These are phyloP conservation scores for Babesia gibsoni DNA, from an alignment of 169 alveolate genomes.

Conservation along the genomic window DNA sequence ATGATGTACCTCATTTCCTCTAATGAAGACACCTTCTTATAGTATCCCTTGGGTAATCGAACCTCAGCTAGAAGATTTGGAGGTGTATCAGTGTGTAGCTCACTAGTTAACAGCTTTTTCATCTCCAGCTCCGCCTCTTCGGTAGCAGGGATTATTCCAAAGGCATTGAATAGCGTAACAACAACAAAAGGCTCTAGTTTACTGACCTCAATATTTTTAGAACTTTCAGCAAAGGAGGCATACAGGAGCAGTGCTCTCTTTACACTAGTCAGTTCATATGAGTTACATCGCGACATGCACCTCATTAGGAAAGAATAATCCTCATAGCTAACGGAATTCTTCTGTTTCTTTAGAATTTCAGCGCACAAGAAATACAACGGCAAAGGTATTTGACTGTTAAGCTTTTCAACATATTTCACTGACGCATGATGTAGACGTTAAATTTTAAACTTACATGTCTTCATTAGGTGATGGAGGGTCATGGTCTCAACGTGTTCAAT, in stretches of 20 bases:
- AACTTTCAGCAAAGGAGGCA: background rate
- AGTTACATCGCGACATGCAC: conserved; percentile 17
- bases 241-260: conserved; percentile 2
- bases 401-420: conserved; percentile 1
- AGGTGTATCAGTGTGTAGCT: no score
- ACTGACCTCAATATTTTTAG: background rate
- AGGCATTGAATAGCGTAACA: background rate
- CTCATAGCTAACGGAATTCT: background rate
- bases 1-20: background rate
- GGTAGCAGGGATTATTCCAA: conserved; percentile 1
- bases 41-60: conserved; percentile 1
- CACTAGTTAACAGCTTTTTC: no score
- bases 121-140: background rate
- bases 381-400: background rate
- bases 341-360: background rate
- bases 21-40: background rate
- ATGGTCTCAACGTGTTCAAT: background rate
- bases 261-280: background rate
- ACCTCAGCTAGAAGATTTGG: no score
- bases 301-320: background rate
- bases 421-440: background rate
- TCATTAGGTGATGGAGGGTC: background rate
- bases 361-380: conserved; percentile 12
- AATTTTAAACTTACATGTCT: background rate
- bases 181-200: background rate